Percentiles rank a stretch among this genome's conserved stretches.
Conservation (phyloP, 768 basidiomycete genomes). For the Roridomyces roridus region DNA sequence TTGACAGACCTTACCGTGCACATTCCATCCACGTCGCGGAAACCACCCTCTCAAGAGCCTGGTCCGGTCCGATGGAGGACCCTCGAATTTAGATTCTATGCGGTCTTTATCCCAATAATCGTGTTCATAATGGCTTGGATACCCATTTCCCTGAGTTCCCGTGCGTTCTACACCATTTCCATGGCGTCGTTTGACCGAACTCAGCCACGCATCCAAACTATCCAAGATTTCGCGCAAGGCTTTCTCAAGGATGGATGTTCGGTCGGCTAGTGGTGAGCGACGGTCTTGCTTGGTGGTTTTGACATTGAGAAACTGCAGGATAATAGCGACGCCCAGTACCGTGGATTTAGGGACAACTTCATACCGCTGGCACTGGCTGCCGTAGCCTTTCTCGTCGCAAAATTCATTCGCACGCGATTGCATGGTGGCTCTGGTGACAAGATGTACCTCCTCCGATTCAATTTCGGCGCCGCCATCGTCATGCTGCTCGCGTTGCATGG, state of each 20-base stretch:
- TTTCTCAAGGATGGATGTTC: constrained; percentile 83
- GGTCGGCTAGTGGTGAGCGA: constrained; percentile 76
- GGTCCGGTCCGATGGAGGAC: constrained; percentile 75
- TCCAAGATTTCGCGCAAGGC: constrained; percentile 54
- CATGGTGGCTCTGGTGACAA: constrained; percentile 27
- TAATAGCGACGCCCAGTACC: constrained; percentile 91
- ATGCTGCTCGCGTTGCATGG: constrained; percentile 85
- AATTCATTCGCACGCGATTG: constrained; percentile 53
- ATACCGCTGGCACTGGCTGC: constrained; percentile 60
- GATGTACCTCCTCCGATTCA: constrained; percentile 58
- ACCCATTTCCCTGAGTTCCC: constrained; percentile 71
- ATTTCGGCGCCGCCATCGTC: constrained; percentile 62
- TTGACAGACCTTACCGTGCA: constrained; percentile 58
- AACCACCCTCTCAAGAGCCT: constrained; percentile 25
- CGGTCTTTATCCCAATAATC: constrained; percentile 58
- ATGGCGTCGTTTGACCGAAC: constrained; percentile 7
- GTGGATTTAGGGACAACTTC: constrained; percentile 83
- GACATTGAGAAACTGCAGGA: constrained; percentile 59
- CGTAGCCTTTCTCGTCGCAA: constrained; percentile 60
- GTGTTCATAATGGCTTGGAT: constrained; percentile 81
- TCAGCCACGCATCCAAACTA: constrained; percentile 82
- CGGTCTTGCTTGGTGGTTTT: not conserved
- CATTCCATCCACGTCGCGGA: constrained; percentile 50
- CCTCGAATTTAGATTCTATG: constrained; percentile 82
- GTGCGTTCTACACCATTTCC: constrained; percentile 57